Evolutionary conservation across 225 moss, liverwort and hornwort species (phyloP).

Genomic region (Rhytidiadelphus loreus): DNA sequence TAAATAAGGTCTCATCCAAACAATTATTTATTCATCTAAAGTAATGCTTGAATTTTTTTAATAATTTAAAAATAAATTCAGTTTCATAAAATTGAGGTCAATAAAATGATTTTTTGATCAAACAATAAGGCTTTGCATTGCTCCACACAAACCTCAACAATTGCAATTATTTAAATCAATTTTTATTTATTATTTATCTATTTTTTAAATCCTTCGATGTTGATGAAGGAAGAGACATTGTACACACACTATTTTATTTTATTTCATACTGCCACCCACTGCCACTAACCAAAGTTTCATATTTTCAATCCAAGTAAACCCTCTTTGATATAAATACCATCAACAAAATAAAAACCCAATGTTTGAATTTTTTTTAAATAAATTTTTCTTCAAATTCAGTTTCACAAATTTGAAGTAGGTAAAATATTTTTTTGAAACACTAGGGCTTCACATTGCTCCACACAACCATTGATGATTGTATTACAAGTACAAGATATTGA

Average conservation of each 20-base stretch:
- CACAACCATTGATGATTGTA: fast-evolving
- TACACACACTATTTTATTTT: no score
- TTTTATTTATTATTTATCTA: background rate
- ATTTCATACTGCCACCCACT: no score
- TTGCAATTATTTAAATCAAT: background rate
- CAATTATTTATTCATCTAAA: background rate
- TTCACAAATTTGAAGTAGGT: background rate
- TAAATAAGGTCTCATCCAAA: background rate
- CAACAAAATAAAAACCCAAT: no score
- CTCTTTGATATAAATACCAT: no score
- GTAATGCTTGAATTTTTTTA: background rate
- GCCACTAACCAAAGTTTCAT: no score
- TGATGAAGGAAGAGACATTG: no score
- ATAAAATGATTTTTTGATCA: no score
- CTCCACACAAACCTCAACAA: fast-evolving
- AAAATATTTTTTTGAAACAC: background rate
- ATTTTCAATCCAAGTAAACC: no score
- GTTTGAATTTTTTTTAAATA: no score
- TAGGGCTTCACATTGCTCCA: no score
- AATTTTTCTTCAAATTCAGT: background rate
- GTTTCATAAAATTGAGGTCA: background rate
- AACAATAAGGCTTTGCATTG: background rate
- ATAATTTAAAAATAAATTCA: no score
- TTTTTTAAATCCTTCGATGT: no score
- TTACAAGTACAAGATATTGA: background rate